Percentiles rank a stretch among this genome's conserved stretches.
phyloP scores from a whole-genome alignment of 495 filamentous ascomycete species.

The Aspergillus nanangensis region DNA sequence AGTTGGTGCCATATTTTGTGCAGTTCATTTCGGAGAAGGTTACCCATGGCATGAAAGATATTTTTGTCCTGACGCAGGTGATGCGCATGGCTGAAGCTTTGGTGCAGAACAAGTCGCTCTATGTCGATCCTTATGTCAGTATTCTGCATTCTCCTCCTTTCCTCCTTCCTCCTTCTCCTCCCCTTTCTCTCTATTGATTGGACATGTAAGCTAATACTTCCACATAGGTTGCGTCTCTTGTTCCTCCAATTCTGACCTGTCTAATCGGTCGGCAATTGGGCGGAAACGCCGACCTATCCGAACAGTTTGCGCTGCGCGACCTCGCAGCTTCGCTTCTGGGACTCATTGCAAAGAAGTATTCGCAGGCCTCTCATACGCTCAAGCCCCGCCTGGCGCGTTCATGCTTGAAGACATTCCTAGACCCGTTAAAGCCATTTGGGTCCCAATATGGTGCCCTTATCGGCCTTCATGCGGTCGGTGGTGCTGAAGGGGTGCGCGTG shows the following conservation, averaged over 20 bases:
- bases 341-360: slow-evolving; percentile 70
- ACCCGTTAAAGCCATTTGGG: slow-evolving; percentile 70
- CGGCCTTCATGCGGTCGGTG: slow-evolving; percentile 71
- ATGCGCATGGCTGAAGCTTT: slow-evolving; percentile 82
- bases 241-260: slow-evolving; percentile 89
- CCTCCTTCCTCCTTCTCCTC: background rate
- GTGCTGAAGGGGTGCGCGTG: slow-evolving; percentile 70
- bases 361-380: slow-evolving; percentile 65
- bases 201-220: background rate
- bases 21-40: slow-evolving; percentile 93
- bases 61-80: slow-evolving; percentile 83
- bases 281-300: slow-evolving; percentile 39
- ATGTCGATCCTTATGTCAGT: slow-evolving; percentile 81
- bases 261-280: slow-evolving; percentile 82
- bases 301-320: slow-evolving; percentile 80
- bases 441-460: slow-evolving; percentile 84
- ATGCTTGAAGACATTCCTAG: slow-evolving; percentile 85
- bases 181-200: background rate
- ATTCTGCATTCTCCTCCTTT: background rate
- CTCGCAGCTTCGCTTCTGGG: slow-evolving; percentile 74
- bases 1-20: slow-evolving; percentile 92
- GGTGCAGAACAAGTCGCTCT: slow-evolving; percentile 75
- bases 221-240: slow-evolving; percentile 61
- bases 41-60: slow-evolving; percentile 79
- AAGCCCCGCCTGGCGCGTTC: slow-evolving; percentile 85